Base-by-base conservation (phyloP, 179 eudicot species). In the Nepenthes alata region DNA sequence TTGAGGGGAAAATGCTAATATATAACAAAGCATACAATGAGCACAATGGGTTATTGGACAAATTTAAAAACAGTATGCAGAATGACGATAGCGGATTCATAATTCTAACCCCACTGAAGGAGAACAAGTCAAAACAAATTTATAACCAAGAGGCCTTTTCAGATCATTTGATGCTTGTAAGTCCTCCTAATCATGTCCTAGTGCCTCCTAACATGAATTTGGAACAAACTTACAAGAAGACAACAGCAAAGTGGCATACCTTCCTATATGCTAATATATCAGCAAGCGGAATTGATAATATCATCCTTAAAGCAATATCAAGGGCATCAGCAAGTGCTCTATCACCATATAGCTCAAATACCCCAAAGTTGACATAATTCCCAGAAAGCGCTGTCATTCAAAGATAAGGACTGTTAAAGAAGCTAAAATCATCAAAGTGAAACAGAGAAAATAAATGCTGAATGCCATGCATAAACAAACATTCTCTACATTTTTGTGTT, bases 311-410 rank as follows among this genome's bases (percentile, higher is more conserved):
- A 53, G 77, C 68, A 69, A 68, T 67, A 75, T 68, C 79, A 64
- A 84, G 84, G 69, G 82, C 86, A 35, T 84, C 84, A 55, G 68
- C 75, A 69, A 81, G 82, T 60, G 86, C 86, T 60, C 70, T 81
- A 70, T 84, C 89, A 56, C 86, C 89, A 60, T 84, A 81, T 35
- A 81, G 52, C 66, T 84, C 89, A 65, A 84, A 79, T 64, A 84
- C 86, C 55, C 89, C 86, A 65, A 81, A 84, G 63, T 81, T 81
- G 75, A 84, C 82, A 59, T 77, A 81, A 63, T 79, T 77, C 36
- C 89, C 89, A 54, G 62, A 36, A 65, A 84, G 80, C 6, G 79
- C 89, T 84, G 86, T 58, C 73, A 74, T 58, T 47, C 45, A 64
- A 35, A 61, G 52, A 70, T 54, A 57, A 37, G 37, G 51, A 59